These are phyloP conservation scores for Physocladia obscura DNA, from an alignment of 192 early-diverging fungal genomes.

Conservation along the genomic window DNA sequence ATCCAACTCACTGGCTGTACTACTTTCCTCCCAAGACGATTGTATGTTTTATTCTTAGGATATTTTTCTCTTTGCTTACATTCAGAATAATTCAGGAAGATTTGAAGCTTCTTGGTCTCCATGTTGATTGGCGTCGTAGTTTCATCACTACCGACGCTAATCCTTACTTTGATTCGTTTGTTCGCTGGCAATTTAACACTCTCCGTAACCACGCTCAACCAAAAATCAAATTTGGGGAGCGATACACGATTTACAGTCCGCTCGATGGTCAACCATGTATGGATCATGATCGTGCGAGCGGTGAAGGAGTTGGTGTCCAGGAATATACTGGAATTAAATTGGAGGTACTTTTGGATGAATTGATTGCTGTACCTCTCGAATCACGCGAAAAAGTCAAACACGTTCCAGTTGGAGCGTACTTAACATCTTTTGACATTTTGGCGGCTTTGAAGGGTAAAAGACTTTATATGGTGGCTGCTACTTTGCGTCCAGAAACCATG, in stretches of 20 bases:
- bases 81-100: conserved; percentile 50
- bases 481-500: conserved; percentile 98
- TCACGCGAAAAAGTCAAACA: conserved; percentile 50
- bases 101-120: conserved; percentile 62
- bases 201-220: conserved; percentile 58
- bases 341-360: conserved; percentile 64
- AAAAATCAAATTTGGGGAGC: conserved; percentile 93
- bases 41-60: conserved; percentile 20
- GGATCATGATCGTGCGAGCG: conserved; percentile 95
- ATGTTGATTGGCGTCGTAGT: conserved; percentile 91
- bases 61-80: background rate
- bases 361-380: conserved; percentile 26
- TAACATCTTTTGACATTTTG: conserved; percentile 51
- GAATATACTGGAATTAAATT: conserved; percentile 98
- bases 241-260: conserved; percentile 95
- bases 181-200: conserved; percentile 97
- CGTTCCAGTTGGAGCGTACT: conserved; percentile 49
- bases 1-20: conserved; percentile 86
- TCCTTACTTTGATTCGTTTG: conserved; percentile 97
- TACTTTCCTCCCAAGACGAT: conserved; percentile 92
- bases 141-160: conserved; percentile 98
- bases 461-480: conserved; percentile 91
- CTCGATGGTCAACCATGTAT: conserved; percentile 96
- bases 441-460: conserved; percentile 69
- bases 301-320: conserved; percentile 91